A percentile compares a stretch with the other conserved stretches of the same genome.
These are phyloP conservation scores for Phytophthora vignae DNA, from an alignment of 352 stramenopile species.

Conservation along the genomic window DNA sequence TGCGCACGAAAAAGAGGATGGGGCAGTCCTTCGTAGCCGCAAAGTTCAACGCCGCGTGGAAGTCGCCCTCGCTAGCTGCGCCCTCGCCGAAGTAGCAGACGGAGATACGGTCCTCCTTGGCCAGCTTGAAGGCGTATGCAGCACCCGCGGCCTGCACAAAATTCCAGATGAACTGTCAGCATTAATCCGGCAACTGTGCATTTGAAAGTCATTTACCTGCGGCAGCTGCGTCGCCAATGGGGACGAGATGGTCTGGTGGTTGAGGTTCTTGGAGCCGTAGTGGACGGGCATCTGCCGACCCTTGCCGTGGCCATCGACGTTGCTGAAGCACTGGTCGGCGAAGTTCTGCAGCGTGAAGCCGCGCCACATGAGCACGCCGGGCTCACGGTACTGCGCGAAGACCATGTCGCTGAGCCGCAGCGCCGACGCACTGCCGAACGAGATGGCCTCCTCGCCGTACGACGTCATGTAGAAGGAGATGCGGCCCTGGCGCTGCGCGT, in stretches of 20 bases:
- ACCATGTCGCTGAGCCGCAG: slow-evolving; percentile 93
- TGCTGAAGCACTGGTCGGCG: slow-evolving; percentile 98
- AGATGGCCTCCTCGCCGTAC: slow-evolving; percentile 95
- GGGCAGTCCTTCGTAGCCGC: slow-evolving; percentile 95
- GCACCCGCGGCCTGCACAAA: slow-evolving; percentile 92
- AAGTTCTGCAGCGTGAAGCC: slow-evolving; percentile 98
- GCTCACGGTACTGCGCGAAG: slow-evolving; percentile 98
- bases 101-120: slow-evolving; percentile 91
- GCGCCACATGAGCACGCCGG: slow-evolving; percentile 98
- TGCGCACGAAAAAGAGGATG: slow-evolving; percentile 98
- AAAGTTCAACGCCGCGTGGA: slow-evolving; percentile 98
- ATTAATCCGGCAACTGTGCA: neutral
- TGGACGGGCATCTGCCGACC: slow-evolving; percentile 99
- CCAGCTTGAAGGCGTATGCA: slow-evolving; percentile 96
- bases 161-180: neutral
- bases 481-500: slow-evolving; percentile 96
- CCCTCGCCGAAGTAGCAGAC: slow-evolving; percentile 98
- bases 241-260: slow-evolving; percentile 98
- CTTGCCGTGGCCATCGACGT: slow-evolving; percentile 95
- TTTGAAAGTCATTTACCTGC: slow-evolving; percentile 51
- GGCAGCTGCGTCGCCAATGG: slow-evolving; percentile 98
- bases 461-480: slow-evolving; percentile 98
- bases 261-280: slow-evolving; percentile 95
- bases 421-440: slow-evolving; percentile 95
- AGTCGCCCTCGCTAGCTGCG: slow-evolving; percentile 96